Percentiles rank a stretch among this genome's conserved stretches.
These are phyloP conservation scores for Fusarium lyarnte DNA, from an alignment of 2,329 filamentous ascomycete genomes.

Conservation along the genomic window DNA sequence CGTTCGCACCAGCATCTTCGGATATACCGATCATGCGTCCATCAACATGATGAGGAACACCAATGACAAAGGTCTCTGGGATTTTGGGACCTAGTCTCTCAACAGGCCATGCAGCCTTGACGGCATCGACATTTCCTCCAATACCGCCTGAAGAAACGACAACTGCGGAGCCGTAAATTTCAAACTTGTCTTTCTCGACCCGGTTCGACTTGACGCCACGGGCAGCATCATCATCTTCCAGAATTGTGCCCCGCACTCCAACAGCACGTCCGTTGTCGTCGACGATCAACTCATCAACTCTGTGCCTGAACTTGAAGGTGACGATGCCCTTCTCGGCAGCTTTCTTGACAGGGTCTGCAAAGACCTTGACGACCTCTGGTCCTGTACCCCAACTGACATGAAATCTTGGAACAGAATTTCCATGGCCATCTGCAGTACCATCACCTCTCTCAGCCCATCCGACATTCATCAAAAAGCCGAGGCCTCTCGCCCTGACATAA, in stretches of 20 bases:
- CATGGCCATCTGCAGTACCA: conserved; percentile 65
- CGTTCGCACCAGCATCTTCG: conserved; percentile 60
- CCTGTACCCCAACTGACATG: conserved; percentile 71
- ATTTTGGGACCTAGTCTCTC: conserved; percentile 66
- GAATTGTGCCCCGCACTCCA: conserved; percentile 63
- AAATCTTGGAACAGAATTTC: conserved; percentile 71
- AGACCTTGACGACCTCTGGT: conserved; percentile 67
- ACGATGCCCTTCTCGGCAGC: conserved; percentile 64
- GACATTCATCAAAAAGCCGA: conserved; percentile 63
- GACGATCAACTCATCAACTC: conserved; percentile 65
- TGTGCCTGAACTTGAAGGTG: conserved; percentile 64
- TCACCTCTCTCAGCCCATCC: conserved; percentile 71
- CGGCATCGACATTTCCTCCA: conserved; percentile 68
- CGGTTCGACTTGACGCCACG: conserved; percentile 64
- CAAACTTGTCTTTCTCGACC: conserved; percentile 60
- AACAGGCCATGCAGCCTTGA: conserved; percentile 66
- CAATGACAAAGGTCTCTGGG: conserved; percentile 66
- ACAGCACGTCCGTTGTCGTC: conserved; percentile 62
- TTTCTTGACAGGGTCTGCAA: conserved; percentile 63
- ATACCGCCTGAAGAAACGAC: conserved; percentile 68
- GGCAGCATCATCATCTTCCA: conserved; percentile 59
- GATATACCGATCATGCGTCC: conserved; percentile 69
- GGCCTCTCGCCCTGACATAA: conserved; percentile 64
- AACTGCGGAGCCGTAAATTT: conserved; percentile 62
- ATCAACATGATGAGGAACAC: conserved; percentile 72